A percentile compares a stretch with the other conserved stretches of the same genome.
phyloP scores from a whole-genome alignment of 345 rosid species.

The Bruguiera parviflora region DNA sequence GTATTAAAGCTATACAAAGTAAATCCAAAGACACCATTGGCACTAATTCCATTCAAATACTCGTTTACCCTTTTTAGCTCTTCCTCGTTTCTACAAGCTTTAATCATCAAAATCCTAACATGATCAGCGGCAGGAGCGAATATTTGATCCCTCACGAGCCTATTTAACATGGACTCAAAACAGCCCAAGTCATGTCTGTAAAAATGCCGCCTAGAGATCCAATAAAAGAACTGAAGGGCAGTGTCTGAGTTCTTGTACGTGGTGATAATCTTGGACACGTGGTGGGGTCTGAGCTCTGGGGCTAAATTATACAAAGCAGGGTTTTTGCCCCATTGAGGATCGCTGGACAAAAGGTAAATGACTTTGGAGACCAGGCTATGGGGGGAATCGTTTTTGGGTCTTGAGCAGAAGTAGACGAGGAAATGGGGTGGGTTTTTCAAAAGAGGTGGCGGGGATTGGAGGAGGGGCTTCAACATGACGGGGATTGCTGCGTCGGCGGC shows the following conservation, averaged over 20 bases:
- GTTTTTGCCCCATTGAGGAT: constrained; percentile 42
- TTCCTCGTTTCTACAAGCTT: constrained; percentile 42
- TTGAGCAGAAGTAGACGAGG: constrained; percentile 19
- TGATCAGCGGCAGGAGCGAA: constrained; percentile 48
- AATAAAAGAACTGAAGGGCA: constrained; percentile 41
- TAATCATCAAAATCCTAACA: constrained; percentile 58
- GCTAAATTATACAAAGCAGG: constrained; percentile 34
- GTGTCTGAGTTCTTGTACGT: constrained; percentile 32
- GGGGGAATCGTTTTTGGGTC: constrained; percentile 14
- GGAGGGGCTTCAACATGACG: constrained; percentile 6
- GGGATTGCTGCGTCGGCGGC: not conserved
- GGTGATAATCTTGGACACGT: constrained; percentile 43
- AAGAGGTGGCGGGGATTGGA: not conserved
- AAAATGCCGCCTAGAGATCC: constrained; percentile 48
- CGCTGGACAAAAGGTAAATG: constrained; percentile 27
- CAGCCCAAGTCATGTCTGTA: constrained; percentile 50
- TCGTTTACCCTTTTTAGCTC: constrained; percentile 47
- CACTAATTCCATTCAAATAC: constrained; percentile 34
- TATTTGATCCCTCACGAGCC: constrained; percentile 41
- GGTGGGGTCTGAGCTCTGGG: constrained; percentile 36
- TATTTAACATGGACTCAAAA: constrained; percentile 43
- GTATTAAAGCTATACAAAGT: constrained; percentile 54
- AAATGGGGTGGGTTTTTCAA: not conserved
- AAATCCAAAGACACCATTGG: constrained; percentile 33
- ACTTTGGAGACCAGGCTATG: constrained; percentile 30